Evolutionary conservation across 2,329 filamentous ascomycete species (phyloP).

Genomic region (Claviceps quebecensis): DNA sequence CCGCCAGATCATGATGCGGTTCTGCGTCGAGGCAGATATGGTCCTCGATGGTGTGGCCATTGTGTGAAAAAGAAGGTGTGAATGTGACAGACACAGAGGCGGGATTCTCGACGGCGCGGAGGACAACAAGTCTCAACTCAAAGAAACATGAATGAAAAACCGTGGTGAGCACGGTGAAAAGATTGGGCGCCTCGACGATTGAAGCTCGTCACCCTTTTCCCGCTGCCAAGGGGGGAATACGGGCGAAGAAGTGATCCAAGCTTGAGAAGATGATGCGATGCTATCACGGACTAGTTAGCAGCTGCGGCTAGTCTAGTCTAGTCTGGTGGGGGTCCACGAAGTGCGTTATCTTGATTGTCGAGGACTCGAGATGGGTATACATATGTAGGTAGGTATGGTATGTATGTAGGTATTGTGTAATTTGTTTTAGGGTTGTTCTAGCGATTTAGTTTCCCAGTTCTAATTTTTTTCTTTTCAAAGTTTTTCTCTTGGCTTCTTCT

Average conservation of each 20-base stretch:
- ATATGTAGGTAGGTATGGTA: no score
- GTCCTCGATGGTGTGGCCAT: neutral
- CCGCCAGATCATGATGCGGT: conserved; percentile 35
- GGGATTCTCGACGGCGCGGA: no score
- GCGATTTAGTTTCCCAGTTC: no score
- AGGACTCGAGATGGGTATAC: no score
- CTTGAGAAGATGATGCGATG: neutral
- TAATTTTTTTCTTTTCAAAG: no score
- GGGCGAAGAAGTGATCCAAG: neutral
- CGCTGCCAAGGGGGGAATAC: neutral
- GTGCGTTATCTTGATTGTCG: neutral
- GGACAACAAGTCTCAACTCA: neutral
- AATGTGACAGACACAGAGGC: neutral
- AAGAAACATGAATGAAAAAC: neutral
- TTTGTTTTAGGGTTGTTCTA: neutral
- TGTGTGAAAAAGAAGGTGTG: neutral
- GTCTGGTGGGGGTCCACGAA: neutral
- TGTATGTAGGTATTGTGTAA: neutral
- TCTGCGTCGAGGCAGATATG: conserved; percentile 6
- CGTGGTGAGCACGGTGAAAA: no score
- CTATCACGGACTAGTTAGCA: neutral
- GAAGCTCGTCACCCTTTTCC: neutral
- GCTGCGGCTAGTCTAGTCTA: neutral
- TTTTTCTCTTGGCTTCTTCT: no score
- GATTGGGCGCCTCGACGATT: no score